Evolutionary conservation across 768 basidiomycete genomes (phyloP), one percentile per base, ranked within the genome.

Genomic region (Phaffia tasmanica): DNA sequence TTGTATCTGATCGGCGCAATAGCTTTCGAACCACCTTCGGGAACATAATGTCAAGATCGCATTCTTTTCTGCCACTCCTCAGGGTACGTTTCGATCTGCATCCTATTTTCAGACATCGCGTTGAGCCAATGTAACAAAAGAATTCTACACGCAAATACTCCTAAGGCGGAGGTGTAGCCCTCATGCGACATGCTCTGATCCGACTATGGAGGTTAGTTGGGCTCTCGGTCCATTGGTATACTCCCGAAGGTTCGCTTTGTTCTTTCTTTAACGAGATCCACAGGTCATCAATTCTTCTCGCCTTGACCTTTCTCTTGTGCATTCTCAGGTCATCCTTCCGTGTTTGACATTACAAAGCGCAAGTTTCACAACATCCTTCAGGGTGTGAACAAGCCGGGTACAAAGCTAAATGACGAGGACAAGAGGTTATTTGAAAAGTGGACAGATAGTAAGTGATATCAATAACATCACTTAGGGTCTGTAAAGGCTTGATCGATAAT

Each of bases 111-210:
- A 19, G 16, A 21, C 35, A 0, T 23, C 21, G 30, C 6, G 6
- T 27, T 18, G n/a, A 30, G 25, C 25, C 7, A 8, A 27, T 6
- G 25, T 32, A 8, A 8, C 15, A 25, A 32, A 5, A 2, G 25
- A 23, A 30, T 57, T 57, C 7, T 16, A 32, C 29, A 5, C 11
- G 11, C 11, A 11, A 42, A 47, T 48, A 7, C 5, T 47, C 8
- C n/a, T 11, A 32, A 73, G 64, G 75, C 85, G 90, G 92, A 74
- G 92, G 93, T 75, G 93, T 97, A 69, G 93, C 93, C 53, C 83
- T 97, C 83, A 94, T 97, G 90, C 85, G 92, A 71, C 92, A 95
- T 77, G 89, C 92, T 32, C 78, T 97, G 72, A 86, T 95, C 76
- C 82, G 93, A 66, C 86, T 97, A 79, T 81, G 89, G 79, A 71